Evolutionary conservation across 1,139 yeast genomes (phyloP).

Genomic region (Zygosaccharomyces sapae): DNA sequence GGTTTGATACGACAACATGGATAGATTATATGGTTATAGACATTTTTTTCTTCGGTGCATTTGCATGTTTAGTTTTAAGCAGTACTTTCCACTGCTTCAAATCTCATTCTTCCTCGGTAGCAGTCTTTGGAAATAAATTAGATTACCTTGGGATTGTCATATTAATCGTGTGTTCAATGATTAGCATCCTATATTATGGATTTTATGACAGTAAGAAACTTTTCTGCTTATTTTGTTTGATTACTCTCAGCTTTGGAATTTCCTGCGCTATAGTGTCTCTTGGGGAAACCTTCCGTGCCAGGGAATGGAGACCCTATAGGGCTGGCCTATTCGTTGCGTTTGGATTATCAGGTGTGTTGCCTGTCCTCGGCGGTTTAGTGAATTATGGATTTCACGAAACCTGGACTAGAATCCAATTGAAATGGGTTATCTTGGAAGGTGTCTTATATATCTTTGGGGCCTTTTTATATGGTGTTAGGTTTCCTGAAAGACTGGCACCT

Average conservation of each 20-base stretch:
- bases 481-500: constrained; percentile 71
- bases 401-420: constrained; percentile 48
- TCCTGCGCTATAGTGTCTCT: constrained; percentile 64
- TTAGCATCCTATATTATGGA: constrained; percentile 67
- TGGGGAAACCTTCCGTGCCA: constrained; percentile 59
- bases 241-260: constrained; percentile 55
- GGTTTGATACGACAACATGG: constrained; percentile 44
- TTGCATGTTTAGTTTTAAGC: constrained; percentile 63
- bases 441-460: constrained; percentile 76
- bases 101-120: constrained; percentile 62
- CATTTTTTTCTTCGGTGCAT: constrained; percentile 50
- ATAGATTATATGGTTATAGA: constrained; percentile 44
- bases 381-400: constrained; percentile 47
- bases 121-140: constrained; percentile 67
- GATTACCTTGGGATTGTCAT: constrained; percentile 85
- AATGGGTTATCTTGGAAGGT: constrained; percentile 68
- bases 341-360: constrained; percentile 75
- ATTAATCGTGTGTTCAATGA: constrained; percentile 68
- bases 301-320: constrained; percentile 70
- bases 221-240: constrained; percentile 43
- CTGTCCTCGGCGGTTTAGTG: constrained; percentile 52
- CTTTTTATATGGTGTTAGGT: constrained; percentile 64
- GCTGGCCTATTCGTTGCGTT: constrained; percentile 76
- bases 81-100: constrained; percentile 75
- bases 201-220: constrained; percentile 48